Percentiles rank a stretch among this genome's conserved stretches.
Evolutionary conservation across 805 yeast genomes (phyloP).

Genomic region (Wickerhamomyces alni): DNA sequence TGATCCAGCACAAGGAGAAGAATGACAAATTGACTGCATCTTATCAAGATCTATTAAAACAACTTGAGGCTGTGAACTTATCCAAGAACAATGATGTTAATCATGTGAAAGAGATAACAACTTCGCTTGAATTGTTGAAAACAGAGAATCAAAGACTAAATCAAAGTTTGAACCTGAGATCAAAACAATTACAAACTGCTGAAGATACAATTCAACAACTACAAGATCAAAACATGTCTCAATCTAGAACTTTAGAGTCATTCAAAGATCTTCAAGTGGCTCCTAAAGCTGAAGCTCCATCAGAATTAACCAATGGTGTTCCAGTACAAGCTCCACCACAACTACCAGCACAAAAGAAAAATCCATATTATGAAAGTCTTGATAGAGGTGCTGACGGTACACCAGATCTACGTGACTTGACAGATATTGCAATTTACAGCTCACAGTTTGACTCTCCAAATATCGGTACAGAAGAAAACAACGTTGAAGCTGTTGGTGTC

Average conservation of each 20-base stretch:
- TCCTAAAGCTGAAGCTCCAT: not conserved
- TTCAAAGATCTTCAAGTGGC: not conserved
- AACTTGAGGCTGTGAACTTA: not conserved
- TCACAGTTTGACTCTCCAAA: constrained; percentile 18
- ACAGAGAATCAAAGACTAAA: not conserved
- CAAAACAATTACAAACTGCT: constrained; percentile 5
- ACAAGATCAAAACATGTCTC: not conserved
- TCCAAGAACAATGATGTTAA: not conserved
- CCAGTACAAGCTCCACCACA: not conserved
- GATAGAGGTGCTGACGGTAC: constrained; percentile 14
- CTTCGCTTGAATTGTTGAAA: not conserved
- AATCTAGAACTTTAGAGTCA: not conserved
- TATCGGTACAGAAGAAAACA: not conserved
- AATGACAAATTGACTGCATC: not conserved
- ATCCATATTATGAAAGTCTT: not conserved
- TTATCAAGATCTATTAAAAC: not conserved
- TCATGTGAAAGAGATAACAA: not conserved
- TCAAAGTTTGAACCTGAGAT: constrained; percentile 1
- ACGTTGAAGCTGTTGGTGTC: not conserved
- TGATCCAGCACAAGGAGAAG: not conserved
- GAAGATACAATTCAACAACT: constrained; percentile 4
- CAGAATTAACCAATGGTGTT: not conserved
- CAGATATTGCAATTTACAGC: constrained; percentile 18
- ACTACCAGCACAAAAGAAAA: not conserved
- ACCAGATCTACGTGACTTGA: constrained; percentile 23